Evolutionary conservation across 2,329 filamentous ascomycete species (phyloP).

Genomic region (Colletotrichum ledebouriae): DNA sequence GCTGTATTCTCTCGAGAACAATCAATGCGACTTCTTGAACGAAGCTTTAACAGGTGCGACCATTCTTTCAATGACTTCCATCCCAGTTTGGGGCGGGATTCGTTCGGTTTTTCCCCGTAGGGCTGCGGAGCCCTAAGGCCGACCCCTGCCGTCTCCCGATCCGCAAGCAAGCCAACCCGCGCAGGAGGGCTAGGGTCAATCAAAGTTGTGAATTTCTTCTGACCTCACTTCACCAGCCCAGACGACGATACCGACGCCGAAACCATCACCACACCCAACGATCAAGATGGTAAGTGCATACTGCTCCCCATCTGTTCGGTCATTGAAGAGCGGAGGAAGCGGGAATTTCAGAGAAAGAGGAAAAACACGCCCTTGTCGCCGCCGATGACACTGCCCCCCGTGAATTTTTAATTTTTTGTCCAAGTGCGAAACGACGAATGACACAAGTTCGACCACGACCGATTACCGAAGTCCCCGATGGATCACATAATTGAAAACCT

Average conservation of each 20-base stretch:
- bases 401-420: neutral
- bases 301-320: slow-evolving; percentile 43
- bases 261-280: slow-evolving; percentile 66
- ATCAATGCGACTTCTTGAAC: neutral
- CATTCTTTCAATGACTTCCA: slow-evolving; percentile 15
- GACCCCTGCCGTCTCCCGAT: slow-evolving; percentile 48
- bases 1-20: neutral
- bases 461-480: neutral
- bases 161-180: slow-evolving; percentile 61
- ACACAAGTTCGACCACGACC: slow-evolving; percentile 21
- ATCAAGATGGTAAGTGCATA: slow-evolving; percentile 68
- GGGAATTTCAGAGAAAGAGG: neutral
- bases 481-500: neutral
- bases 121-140: slow-evolving; percentile 58
- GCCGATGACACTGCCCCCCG: slow-evolving; percentile 18
- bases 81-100: slow-evolving; percentile 25
- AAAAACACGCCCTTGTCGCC: neutral
- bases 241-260: slow-evolving; percentile 59
- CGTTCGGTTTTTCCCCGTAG: slow-evolving; percentile 45
- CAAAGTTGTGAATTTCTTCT: slow-evolving; percentile 63
- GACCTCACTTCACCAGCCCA: slow-evolving; percentile 50
- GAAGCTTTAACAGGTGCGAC: slow-evolving; percentile 4
- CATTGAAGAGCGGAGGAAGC: slow-evolving; percentile 4
- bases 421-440: slow-evolving; percentile 15
- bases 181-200: slow-evolving; percentile 51